Percentiles rank a stretch among this genome's conserved stretches.
phyloP scores from a whole-genome alignment of 257 asterid genomes.

The Schizonepeta tenuifolia region DNA sequence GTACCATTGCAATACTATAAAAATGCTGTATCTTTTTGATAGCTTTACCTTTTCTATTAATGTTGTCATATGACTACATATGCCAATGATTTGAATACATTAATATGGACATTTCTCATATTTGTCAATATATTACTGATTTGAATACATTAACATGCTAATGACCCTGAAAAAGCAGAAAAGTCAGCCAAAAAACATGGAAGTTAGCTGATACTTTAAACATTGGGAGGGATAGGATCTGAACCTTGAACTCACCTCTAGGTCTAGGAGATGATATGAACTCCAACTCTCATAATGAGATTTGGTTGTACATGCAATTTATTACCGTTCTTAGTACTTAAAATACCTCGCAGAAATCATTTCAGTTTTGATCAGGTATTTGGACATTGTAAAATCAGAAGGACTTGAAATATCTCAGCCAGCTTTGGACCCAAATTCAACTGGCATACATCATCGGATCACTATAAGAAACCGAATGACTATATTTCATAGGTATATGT shows the following conservation, averaged over 20 bases:
- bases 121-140: not conserved
- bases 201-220: not conserved
- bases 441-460: constrained; percentile 91
- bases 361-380: constrained; percentile 51
- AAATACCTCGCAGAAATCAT: constrained; percentile 1
- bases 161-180: not conserved
- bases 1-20: constrained; percentile 39
- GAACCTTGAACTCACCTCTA: not conserved
- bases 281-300: not conserved
- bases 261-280: not conserved
- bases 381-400: constrained; percentile 72
- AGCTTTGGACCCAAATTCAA: constrained; percentile 93
- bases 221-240: not conserved
- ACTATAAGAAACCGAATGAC: constrained; percentile 73
- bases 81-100: not conserved
- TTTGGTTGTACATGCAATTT: constrained; percentile 9
- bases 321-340: constrained; percentile 16
- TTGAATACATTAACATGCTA: not conserved
- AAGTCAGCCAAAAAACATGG: not conserved
- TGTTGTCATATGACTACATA: not conserved
- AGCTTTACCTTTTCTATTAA: constrained; percentile 13
- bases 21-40: not conserved
- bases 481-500: constrained; percentile 60
- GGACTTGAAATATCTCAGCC: constrained; percentile 96
- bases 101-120: not conserved